phyloP scores from a whole-genome alignment of 139 green algal species.

The Picochlorum sp. region DNA sequence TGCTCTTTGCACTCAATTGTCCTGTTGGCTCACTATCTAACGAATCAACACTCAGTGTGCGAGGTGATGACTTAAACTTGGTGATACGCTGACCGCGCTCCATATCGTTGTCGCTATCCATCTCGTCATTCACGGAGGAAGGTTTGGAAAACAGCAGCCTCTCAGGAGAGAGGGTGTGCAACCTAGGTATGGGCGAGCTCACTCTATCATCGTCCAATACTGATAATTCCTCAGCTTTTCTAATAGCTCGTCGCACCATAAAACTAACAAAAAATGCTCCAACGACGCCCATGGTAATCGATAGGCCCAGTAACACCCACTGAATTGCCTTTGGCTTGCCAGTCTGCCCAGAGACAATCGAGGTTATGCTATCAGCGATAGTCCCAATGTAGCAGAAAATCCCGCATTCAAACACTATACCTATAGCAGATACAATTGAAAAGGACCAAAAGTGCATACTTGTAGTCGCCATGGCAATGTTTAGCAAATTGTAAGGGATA shows the following conservation, averaged over 20 bases:
- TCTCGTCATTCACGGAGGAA: no score
- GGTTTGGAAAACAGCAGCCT: not conserved
- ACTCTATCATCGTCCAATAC: not conserved
- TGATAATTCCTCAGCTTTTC: slow-evolving; percentile 12
- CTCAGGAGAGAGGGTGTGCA: not conserved
- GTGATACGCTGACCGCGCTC: no score
- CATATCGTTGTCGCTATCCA: no score
- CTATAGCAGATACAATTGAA: slow-evolving; percentile 33
- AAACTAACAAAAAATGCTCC: slow-evolving; percentile 27
- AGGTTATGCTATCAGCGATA: slow-evolving; percentile 30
- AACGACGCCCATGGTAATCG: slow-evolving; percentile 22
- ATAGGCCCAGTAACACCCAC: slow-evolving; percentile 31
- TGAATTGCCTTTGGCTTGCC: slow-evolving; percentile 14
- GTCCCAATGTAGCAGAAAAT: slow-evolving; percentile 33
- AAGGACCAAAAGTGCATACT: slow-evolving; percentile 51
- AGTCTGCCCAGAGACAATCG: slow-evolving; percentile 20
- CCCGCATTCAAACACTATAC: slow-evolving; percentile 33
- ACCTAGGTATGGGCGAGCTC: not conserved
- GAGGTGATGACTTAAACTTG: no score
- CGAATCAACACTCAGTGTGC: not conserved
- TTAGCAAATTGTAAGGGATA: slow-evolving; percentile 36
- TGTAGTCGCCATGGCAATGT: slow-evolving; percentile 51
- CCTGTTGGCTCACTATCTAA: slow-evolving; percentile 22
- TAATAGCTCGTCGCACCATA: slow-evolving; percentile 8
- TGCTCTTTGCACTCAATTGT: no score